Evolutionary conservation across 768 basidiomycete genomes (phyloP).

Genomic region (Termitomyces sp.): DNA sequence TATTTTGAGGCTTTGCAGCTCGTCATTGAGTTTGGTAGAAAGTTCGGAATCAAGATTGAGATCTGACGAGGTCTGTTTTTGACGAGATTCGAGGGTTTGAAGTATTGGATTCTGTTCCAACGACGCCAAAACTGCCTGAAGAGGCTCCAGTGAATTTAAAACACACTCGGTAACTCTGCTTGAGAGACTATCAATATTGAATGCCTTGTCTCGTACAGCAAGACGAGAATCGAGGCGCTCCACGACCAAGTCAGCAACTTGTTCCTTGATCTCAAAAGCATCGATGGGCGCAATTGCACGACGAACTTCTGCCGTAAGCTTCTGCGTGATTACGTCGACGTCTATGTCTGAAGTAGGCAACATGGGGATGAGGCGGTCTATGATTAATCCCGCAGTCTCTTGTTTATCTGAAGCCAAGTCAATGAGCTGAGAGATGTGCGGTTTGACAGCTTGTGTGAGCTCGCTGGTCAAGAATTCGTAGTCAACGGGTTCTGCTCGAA

Average conservation of each 20-base stretch:
- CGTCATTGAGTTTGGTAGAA: slow-evolving; percentile 38
- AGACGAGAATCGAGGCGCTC: slow-evolving; percentile 80
- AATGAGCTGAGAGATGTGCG: slow-evolving; percentile 83
- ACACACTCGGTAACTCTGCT: slow-evolving; percentile 52
- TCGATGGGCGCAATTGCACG: slow-evolving; percentile 72
- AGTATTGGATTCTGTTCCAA: slow-evolving; percentile 35
- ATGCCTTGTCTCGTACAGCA: slow-evolving; percentile 67
- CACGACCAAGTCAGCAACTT: slow-evolving; percentile 83
- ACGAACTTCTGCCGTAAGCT: slow-evolving; percentile 66
- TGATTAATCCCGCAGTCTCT: slow-evolving; percentile 79
- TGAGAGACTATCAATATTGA: slow-evolving; percentile 56
- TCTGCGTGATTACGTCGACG: slow-evolving; percentile 46
- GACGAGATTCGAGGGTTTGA: slow-evolving; percentile 34
- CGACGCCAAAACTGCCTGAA: slow-evolving; percentile 29
- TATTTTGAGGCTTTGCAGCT: slow-evolving; percentile 35
- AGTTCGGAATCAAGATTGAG: slow-evolving; percentile 40
- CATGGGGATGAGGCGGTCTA: slow-evolving; percentile 64
- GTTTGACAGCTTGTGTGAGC: slow-evolving; percentile 81
- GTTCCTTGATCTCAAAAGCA: slow-evolving; percentile 83
- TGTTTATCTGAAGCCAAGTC: slow-evolving; percentile 86
- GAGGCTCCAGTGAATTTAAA: slow-evolving; percentile 33
- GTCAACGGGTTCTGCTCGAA: slow-evolving; percentile 66
- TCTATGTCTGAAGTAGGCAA: slow-evolving; percentile 47
- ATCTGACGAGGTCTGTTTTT: slow-evolving; percentile 29
- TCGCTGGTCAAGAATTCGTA: slow-evolving; percentile 71